Evolutionary conservation across 345 rosid genomes (phyloP).

Genomic region (Hibiscus trionum): DNA sequence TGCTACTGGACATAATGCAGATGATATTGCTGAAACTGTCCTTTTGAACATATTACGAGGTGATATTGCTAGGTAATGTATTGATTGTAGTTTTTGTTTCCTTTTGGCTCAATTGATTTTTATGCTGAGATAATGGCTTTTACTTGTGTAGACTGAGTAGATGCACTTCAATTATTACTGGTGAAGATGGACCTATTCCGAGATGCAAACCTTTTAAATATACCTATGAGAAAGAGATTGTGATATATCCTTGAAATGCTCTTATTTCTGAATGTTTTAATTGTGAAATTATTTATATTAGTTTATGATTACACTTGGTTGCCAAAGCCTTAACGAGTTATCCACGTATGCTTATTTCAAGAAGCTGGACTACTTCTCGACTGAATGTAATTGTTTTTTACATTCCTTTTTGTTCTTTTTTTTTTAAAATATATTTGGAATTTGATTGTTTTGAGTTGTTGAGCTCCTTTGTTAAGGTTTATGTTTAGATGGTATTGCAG

Average conservation of each 20-base stretch:
- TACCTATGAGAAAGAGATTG: constrained; percentile 94
- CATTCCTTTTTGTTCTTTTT: not conserved
- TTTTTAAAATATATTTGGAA: not conserved
- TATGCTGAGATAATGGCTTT: not conserved
- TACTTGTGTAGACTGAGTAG: constrained; percentile 56
- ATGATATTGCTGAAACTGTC: constrained; percentile 96
- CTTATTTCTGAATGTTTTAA: not conserved
- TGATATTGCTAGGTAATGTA: constrained; percentile 77
- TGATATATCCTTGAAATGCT: constrained; percentile 66
- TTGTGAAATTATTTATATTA: constrained; percentile 1
- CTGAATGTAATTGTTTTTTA: constrained; percentile 66
- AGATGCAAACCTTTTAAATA: constrained; percentile 96
- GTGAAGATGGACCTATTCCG: constrained; percentile 95
- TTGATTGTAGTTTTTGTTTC: not conserved
- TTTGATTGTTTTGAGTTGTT: not conserved
- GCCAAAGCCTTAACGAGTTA: constrained; percentile 42
- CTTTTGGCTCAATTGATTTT: not conserved
- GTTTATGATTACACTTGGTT: not conserved
- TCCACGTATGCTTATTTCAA: constrained; percentile 94
- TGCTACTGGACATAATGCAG: constrained; percentile 91
- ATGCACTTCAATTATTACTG: constrained; percentile 81
- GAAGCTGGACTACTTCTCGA: constrained; percentile 96
- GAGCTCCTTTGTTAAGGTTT: not conserved
- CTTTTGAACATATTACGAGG: constrained; percentile 84
- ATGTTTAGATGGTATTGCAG: not conserved